A percentile compares a stretch with the other conserved stretches of the same genome.
phyloP scores from a whole-genome alignment of 495 filamentous ascomycete species.

The Corynascus novoguineensis region DNA sequence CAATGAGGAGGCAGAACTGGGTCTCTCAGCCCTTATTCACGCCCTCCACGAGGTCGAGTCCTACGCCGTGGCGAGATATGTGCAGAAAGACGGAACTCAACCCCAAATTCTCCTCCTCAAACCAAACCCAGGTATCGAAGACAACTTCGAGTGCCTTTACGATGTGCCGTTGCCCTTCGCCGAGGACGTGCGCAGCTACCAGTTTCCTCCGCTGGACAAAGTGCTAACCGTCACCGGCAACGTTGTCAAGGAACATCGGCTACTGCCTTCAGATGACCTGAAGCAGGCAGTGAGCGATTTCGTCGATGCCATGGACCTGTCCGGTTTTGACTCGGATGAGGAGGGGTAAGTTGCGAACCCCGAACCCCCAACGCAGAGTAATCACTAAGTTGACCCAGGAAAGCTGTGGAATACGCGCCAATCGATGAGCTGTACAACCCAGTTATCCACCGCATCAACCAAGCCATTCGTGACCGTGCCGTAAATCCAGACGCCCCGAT shows the following conservation, averaged over 20 bases:
- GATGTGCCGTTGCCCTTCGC: constrained; percentile 92
- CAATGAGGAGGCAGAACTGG: constrained; percentile 71
- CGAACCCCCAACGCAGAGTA: background rate
- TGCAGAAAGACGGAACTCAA: constrained; percentile 70
- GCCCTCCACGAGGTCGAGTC: constrained; percentile 79
- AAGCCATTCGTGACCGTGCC: constrained; percentile 77
- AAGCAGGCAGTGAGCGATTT: constrained; percentile 79
- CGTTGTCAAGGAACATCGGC: constrained; percentile 72
- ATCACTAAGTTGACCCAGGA: constrained; percentile 44
- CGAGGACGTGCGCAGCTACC: constrained; percentile 84
- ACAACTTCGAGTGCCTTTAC: constrained; percentile 79
- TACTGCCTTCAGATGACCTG: constrained; percentile 72
- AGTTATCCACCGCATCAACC: constrained; percentile 81
- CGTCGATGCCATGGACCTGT: constrained; percentile 91
- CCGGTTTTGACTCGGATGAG: constrained; percentile 51
- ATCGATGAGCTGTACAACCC: constrained; percentile 88
- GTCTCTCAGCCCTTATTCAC: constrained; percentile 84
- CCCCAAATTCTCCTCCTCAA: constrained; percentile 78
- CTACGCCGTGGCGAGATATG: constrained; percentile 83
- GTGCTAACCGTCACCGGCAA: constrained; percentile 90
- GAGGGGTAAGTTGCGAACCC: constrained; percentile 55
- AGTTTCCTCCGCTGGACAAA: constrained; percentile 83
- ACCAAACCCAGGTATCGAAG: constrained; percentile 70
- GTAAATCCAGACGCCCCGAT: constrained; percentile 65
- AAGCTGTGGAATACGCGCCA: constrained; percentile 63